Evolutionary conservation across 2,329 filamentous ascomycete genomes (phyloP).

Genomic region (Mollisiaceae sp.): DNA sequence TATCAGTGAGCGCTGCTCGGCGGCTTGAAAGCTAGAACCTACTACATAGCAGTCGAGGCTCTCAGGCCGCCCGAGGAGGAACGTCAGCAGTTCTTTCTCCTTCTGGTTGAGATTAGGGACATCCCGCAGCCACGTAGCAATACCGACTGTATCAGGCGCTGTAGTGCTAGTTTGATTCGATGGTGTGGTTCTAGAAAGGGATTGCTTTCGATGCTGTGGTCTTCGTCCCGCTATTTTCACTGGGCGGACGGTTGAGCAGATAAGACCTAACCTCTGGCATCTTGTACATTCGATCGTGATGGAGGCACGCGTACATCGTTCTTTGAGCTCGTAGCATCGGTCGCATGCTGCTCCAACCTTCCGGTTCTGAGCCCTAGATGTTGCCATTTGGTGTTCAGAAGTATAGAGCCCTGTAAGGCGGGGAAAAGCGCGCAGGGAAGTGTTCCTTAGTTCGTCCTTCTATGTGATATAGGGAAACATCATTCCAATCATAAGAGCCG

Average conservation of each 20-base stretch:
- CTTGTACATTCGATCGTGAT: slow-evolving; percentile 24
- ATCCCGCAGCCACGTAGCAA: slow-evolving; percentile 13
- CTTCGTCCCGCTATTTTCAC: slow-evolving; percentile 29
- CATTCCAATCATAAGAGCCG: neutral
- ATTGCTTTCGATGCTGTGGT: slow-evolving; percentile 22
- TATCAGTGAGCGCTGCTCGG: slow-evolving; percentile 28
- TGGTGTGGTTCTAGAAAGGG: neutral
- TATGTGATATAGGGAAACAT: no score
- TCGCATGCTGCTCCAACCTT: slow-evolving; percentile 33
- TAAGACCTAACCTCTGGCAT: slow-evolving; percentile 31
- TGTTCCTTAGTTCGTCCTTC: no score
- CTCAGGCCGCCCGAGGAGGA: slow-evolving; percentile 34
- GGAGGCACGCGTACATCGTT: slow-evolving; percentile 29
- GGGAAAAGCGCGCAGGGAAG: no score
- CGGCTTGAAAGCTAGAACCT: slow-evolving; percentile 34
- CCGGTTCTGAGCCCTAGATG: neutral
- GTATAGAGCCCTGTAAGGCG: neutral
- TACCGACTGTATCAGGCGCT: neutral
- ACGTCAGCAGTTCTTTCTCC: slow-evolving; percentile 35
- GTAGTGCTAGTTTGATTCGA: neutral
- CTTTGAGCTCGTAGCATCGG: slow-evolving; percentile 37
- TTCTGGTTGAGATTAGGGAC: slow-evolving; percentile 25
- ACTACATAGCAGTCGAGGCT: slow-evolving; percentile 34
- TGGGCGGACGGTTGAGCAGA: slow-evolving; percentile 33
- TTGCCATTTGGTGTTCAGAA: neutral